Base-by-base conservation (phyloP, 495 filamentous ascomycete species). In the Penicillium paxilli region DNA sequence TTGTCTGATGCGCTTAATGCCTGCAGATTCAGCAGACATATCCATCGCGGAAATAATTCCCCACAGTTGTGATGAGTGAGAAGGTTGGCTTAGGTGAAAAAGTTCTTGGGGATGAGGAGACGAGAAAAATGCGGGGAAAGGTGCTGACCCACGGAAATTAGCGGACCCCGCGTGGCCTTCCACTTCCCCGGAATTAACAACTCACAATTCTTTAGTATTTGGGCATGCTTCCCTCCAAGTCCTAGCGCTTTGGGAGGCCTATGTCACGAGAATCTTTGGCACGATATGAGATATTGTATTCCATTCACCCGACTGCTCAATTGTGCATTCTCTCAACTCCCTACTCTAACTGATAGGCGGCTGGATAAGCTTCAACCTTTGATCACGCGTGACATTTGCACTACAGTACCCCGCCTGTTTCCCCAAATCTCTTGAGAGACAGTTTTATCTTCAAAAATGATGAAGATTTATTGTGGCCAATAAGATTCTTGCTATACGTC, bases 1-100 rank as follows among this genome's bases (percentile, higher is more conserved):
- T 40, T 66, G 61, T 46, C 62, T 59, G 20, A 65, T 67, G 21
- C 67, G 59, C 55, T 61, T 67, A 40, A 60, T 58, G 10, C 48
- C 51, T 5, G 38, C 19, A 12, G 51, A 47, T 7, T 59, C 51
- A 11, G 49, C 14, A 23, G 47, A 22, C 54, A 49, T 53, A 9
- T 49, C 50, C 28, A 54, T 44, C 12, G 28, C 44, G 44, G 44
- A 48, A 47, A 16, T 6, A 33, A 42, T 40, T 35, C 33, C 44
- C 16, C 35, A n/a, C 35, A n/a, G 8, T 38, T n/a, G n/a, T 7
- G 16, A 23, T 23, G 40, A 8, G 40, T 12, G 2, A 10, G 23
- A 42, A 8, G 4, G 12, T 11, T 42, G 5, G 20, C n/a, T n/a
- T 11, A 9, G 23, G 7, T 22, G 40, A 1, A 42, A 7, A 40